Base-by-base conservation (phyloP, 345 rosid species). In the Bruguiera gymnorhiza region DNA sequence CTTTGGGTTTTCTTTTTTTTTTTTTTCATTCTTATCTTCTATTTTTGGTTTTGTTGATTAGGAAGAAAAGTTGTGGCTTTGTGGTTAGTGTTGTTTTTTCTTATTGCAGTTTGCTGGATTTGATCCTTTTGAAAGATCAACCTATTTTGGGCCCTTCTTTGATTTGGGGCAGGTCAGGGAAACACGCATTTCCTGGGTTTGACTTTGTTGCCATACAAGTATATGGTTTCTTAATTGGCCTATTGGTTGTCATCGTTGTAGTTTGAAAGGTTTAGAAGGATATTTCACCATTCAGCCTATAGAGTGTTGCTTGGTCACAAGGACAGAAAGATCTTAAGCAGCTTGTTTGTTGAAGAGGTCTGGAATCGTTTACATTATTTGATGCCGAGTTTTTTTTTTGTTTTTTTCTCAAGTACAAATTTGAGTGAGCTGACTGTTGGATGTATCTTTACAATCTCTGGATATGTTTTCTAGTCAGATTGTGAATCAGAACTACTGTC, bases 251-350 rank as follows among this genome's bases (percentile, higher is more conserved):
- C 15, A 0, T 32, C n/a, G 9, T 32, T 81, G 59, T 56, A 91
- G 98, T 94, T 94, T 75, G 98, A 91, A 80, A 81, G 98, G 70
- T 94, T 94, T 76, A 83, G 96, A 82, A 79, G 98, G 68, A 89
- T 89, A 56, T 94, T 94, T 82, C 98, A 94, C 76, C 97, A 89
- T 79, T 94, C 97, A 29, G 83, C 90, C 11, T 94, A 91, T 78
- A 86, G 95, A 62, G 95, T 86, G 24, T 84, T 94, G 76, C 95
- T 91, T 71, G 95, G 91, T 74, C 98, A 94, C 81, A 89, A 80
- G 73, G 92, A 91, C 71, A 85, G 97, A 75, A 75, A 80, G 81
- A 82, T 91, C 71, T 76, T 91, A 76, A 91, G 97, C 83, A 87
- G 96, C 83, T 81, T 94, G 82, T 76, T 85, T 6, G 97, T 87